Conservation (phyloP, 2,329 filamentous ascomycete genomes). For the Ceratocystis eucalypticola region DNA sequence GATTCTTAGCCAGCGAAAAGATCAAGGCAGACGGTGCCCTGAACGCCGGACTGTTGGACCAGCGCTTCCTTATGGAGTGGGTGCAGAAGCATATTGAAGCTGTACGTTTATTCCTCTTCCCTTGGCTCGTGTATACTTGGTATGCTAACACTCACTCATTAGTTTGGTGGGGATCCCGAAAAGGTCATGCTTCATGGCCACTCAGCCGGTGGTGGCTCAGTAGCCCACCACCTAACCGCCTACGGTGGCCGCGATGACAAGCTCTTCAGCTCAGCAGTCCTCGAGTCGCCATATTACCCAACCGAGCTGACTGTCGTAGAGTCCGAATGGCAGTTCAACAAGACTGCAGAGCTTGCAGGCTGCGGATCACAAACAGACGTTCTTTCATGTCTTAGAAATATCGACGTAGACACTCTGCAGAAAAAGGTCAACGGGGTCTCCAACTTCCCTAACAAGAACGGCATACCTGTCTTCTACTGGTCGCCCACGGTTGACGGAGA, state of each 20-base stretch:
- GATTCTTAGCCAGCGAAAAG: slow-evolving; percentile 33
- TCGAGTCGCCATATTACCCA: slow-evolving; percentile 38
- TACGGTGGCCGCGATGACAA: slow-evolving; percentile 33
- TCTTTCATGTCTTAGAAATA: slow-evolving; percentile 32
- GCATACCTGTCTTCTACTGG: slow-evolving; percentile 36
- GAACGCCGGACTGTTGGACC: slow-evolving; percentile 36
- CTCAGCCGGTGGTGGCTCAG: slow-evolving; percentile 33
- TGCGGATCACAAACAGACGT: slow-evolving; percentile 27
- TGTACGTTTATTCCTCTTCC: slow-evolving; percentile 23
- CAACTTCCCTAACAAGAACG: slow-evolving; percentile 29
- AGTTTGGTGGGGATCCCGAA: slow-evolving; percentile 34
- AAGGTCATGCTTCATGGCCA: slow-evolving; percentile 34
- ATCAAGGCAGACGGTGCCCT: slow-evolving; percentile 24
- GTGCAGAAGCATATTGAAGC: slow-evolving; percentile 40
- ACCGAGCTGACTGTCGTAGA: slow-evolving; percentile 33
- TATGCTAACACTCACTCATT: slow-evolving; percentile 18
- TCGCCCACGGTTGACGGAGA: slow-evolving; percentile 37
- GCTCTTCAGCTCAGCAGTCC: slow-evolving; percentile 35
- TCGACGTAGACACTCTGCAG: slow-evolving; percentile 29
- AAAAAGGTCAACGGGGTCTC: slow-evolving; percentile 28
- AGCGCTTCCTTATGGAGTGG: slow-evolving; percentile 38
- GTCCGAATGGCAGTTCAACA: slow-evolving; percentile 36
- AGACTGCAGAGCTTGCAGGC: slow-evolving; percentile 26
- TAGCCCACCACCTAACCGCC: slow-evolving; percentile 37
- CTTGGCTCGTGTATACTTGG: not conserved